phyloP scores from a whole-genome alignment of 768 basidiomycete genomes.

The Trametes sanguinea region DNA sequence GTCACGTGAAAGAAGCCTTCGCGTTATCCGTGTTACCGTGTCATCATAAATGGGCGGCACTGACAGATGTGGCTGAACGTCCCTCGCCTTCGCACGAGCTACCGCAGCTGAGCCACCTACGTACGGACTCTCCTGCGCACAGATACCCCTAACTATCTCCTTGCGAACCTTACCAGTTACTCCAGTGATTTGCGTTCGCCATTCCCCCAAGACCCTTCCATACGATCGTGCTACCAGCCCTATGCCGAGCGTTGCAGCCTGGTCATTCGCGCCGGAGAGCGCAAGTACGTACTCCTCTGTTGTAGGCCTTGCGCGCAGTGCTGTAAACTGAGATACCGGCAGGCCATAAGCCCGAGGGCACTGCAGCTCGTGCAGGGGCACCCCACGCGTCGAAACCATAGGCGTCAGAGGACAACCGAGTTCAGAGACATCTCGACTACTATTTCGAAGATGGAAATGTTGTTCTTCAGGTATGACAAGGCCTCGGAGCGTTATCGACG shows the following conservation, averaged over 20 bases:
- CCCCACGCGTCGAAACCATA: too few relatives aligned
- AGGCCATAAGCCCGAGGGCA: background rate
- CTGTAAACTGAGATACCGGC: too few relatives aligned
- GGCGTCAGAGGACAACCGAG: background rate
- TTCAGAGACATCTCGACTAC: constrained; percentile 14
- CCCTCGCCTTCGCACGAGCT: background rate
- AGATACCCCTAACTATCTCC: background rate
- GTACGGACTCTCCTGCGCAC: background rate
- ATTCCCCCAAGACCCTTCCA: too few relatives aligned
- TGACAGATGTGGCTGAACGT: background rate
- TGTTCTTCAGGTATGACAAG: constrained; percentile 9
- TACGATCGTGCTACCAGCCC: too few relatives aligned
- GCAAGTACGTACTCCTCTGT: too few relatives aligned
- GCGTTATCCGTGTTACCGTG: constrained; percentile 7
- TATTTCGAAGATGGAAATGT: constrained; percentile 26
- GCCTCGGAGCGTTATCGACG: background rate
- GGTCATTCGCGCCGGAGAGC: too few relatives aligned
- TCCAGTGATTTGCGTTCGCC: background rate
- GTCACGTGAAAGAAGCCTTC: constrained; percentile 16
- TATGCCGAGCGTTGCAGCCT: too few relatives aligned
- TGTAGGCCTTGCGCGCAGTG: too few relatives aligned
- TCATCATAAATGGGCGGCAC: background rate
- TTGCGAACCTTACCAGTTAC: background rate
- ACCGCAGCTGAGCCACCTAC: constrained; percentile 5
- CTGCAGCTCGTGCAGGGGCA: background rate